Evolutionary conservation across 345 rosid species (phyloP).

Genomic region (Bretschneidera sinensis): DNA sequence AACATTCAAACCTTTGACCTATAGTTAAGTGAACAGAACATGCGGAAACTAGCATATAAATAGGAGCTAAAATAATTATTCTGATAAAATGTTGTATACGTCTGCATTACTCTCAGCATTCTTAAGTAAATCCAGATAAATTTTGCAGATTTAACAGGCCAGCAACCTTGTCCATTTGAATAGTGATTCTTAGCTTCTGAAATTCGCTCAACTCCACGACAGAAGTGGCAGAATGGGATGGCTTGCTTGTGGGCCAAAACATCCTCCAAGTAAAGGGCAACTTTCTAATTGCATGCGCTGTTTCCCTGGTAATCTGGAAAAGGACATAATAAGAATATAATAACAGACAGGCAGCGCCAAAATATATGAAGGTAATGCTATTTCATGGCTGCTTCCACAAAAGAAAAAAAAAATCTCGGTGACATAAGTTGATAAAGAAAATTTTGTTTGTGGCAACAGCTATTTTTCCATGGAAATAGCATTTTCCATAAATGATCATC

Average conservation of each 20-base stretch:
- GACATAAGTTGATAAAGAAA: not conserved
- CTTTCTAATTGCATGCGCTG: conserved; percentile 59
- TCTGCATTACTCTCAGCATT: conserved; percentile 79
- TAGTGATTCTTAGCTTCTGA: conserved; percentile 80
- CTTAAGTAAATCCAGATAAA: conserved; percentile 56
- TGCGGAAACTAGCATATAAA: not conserved
- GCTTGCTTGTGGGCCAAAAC: conserved; percentile 79
- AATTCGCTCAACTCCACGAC: conserved; percentile 72
- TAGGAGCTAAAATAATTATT: not conserved
- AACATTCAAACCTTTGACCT: conserved; percentile 79
- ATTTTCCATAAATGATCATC: not conserved
- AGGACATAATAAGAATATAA: not conserved
- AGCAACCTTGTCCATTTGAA: conserved; percentile 82
- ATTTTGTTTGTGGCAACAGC: not conserved
- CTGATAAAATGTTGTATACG: conserved; percentile 24
- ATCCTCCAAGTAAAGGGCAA: conserved; percentile 71
- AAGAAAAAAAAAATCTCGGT: not conserved
- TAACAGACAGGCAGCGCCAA: not conserved
- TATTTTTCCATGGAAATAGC: not conserved
- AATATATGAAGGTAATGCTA: not conserved
- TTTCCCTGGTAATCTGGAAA: conserved; percentile 64
- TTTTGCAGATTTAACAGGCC: conserved; percentile 56
- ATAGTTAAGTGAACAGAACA: not conserved
- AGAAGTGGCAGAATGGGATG: conserved; percentile 71
- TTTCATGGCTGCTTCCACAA: no score